A percentile compares a stretch with the other conserved stretches of the same genome.
Evolutionary conservation across 2,329 filamentous ascomycete species (phyloP).

Genomic region (Botrytis medusae): DNA sequence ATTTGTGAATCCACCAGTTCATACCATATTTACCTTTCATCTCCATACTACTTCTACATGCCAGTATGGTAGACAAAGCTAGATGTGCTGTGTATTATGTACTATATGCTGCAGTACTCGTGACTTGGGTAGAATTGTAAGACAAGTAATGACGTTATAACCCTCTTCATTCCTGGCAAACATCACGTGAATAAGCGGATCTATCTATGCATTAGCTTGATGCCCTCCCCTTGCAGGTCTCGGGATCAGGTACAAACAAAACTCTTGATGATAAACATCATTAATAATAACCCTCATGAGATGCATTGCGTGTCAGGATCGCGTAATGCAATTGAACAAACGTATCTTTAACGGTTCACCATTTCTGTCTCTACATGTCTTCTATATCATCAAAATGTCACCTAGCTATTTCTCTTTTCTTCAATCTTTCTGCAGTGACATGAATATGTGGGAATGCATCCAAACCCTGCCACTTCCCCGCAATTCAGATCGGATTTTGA

Average conservation of each 20-base stretch:
- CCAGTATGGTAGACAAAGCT: not conserved
- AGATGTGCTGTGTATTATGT: not conserved
- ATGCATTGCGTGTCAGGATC: not conserved
- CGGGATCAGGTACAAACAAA: not conserved
- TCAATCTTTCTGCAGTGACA: not conserved
- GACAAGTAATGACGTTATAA: constrained; percentile 3
- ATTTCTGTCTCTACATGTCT: not conserved
- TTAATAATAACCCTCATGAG: not conserved
- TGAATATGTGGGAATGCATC: not conserved
- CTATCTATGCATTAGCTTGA: not conserved
- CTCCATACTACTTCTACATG: not conserved
- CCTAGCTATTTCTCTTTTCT: not conserved
- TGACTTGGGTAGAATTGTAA: not conserved
- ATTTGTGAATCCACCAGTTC: too few relatives aligned
- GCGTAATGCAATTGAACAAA: not conserved
- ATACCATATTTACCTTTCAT: too few relatives aligned
- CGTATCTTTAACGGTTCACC: not conserved
- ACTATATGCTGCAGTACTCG: not conserved
- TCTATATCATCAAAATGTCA: not conserved
- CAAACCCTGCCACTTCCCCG: not conserved
- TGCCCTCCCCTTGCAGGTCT: not conserved
- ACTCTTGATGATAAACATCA: not conserved
- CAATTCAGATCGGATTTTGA: not conserved
- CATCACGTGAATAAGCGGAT: not conserved
- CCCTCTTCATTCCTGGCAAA: not conserved